phyloP scores from a whole-genome alignment of 768 basidiomycete genomes.

The Calocera viscosa region DNA sequence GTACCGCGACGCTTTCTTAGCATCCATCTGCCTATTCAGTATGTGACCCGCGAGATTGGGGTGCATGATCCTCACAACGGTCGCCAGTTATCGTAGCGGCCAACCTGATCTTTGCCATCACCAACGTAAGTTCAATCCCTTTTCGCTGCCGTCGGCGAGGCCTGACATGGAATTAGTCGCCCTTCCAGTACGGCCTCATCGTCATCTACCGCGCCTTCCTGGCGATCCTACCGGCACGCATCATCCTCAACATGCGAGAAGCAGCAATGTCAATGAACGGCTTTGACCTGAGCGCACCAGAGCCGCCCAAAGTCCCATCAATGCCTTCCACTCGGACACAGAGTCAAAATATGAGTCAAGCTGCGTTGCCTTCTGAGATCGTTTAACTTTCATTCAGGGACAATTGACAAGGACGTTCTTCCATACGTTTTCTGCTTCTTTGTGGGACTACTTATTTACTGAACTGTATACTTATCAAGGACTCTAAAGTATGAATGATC shows the following conservation, averaged over 20 bases:
- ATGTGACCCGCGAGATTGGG: neutral
- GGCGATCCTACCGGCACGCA: neutral
- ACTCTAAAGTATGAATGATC: too few relatives aligned
- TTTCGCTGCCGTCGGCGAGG: neutral
- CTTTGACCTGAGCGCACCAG: neutral
- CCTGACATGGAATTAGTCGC: neutral
- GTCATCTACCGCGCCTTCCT: slow-evolving; percentile 5
- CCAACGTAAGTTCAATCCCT: neutral
- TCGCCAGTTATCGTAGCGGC: neutral
- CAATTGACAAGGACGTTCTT: neutral
- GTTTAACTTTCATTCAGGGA: neutral
- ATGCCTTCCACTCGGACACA: neutral
- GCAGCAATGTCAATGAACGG: neutral
- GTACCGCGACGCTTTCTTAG: slow-evolving; percentile 1
- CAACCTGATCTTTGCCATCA: neutral
- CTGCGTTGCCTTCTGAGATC: neutral
- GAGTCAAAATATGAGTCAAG: neutral
- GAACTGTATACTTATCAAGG: too few relatives aligned
- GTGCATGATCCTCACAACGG: neutral
- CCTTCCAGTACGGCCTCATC: neutral
- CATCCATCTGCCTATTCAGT: neutral
- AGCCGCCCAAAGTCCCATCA: neutral
- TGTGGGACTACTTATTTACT: too few relatives aligned
- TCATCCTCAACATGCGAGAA: slow-evolving; percentile 6
- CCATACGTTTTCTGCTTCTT: too few relatives aligned